Evolutionary conservation across 768 basidiomycete genomes (phyloP), one percentile per base, ranked within the genome.

Genomic region (Lactarius quietus): DNA sequence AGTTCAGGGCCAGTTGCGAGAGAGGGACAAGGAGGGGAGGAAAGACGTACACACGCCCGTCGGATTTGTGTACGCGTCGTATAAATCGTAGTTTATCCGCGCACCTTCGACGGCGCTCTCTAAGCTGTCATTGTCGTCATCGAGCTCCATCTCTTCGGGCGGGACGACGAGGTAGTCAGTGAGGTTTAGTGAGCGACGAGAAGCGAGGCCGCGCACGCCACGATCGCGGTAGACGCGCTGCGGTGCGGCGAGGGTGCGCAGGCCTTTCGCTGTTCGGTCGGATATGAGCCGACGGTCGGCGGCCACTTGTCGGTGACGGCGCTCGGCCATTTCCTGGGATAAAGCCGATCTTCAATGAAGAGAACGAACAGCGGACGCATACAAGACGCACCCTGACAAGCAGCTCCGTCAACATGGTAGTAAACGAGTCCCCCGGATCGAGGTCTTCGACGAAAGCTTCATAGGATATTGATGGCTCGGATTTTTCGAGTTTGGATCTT

Each of bases 371-470:
- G 0, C 5, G 12, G 20, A 33, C 48, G 54, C 18, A 56, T 55
- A 52, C 39, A 43, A 4, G 31, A 72, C 84, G 74, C 71, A 92
- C 91, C 78, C 88, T 89, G 72, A 92, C 91, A 53, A 93, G 80
- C 56, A 89, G 82, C 65, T 92, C 90, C 64, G 92, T 77, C 57
- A 93, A 73, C 0, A 87, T 82, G 6, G 90, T 83, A 0, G 90
- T 92, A 74, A 93, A 92, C 1, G 89, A 86, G 73, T 93, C 91
- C 18, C 90, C 90, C 28, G 82, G 82, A 72, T 92, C 90, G 57
- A 93, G 78, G 33, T 90, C 88, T 69, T 87, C 83, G 23, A 92
- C 87, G 68, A 93, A 92, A 33, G 82, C 75, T 74, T 92, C 87
- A 72, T 89, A 92, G 61, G 79, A 86, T 67, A 92, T 90, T 45